A percentile compares a stretch with the other conserved stretches of the same genome.
These are phyloP conservation scores for Porcisia deanei DNA, from an alignment of 208 protist species.

Conservation along the genomic window DNA sequence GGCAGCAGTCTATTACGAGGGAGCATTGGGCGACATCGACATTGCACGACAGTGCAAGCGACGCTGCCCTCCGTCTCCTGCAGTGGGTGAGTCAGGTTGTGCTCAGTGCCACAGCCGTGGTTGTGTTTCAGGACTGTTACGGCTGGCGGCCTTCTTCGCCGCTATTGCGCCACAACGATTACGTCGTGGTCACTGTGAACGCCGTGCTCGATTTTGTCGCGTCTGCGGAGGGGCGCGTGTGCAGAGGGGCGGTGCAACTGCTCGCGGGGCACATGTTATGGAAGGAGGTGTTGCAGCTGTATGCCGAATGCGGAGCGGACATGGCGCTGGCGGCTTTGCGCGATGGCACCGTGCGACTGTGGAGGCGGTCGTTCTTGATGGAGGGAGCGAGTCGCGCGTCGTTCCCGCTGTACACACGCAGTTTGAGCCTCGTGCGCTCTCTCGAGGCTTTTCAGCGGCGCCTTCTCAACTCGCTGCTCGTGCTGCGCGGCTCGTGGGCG, in stretches of 20 bases:
- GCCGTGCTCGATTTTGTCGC: slow-evolving; percentile 42
- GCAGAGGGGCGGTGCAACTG: slow-evolving; percentile 15
- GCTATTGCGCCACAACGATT: slow-evolving; percentile 26
- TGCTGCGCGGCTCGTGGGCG: slow-evolving; percentile 11
- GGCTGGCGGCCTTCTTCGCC: slow-evolving; percentile 37
- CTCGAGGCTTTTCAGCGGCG: slow-evolving; percentile 61
- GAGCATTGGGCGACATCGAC: neutral
- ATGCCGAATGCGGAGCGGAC: slow-evolving; percentile 20
- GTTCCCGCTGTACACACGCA: slow-evolving; percentile 24
- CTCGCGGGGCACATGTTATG: slow-evolving; percentile 31
- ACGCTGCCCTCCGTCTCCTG: slow-evolving; percentile 9
- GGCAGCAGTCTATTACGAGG: slow-evolving; percentile 19
- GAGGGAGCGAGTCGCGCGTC: neutral
- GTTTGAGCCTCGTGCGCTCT: slow-evolving; percentile 49
- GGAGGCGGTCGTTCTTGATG: slow-evolving; percentile 51
- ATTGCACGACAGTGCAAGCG: neutral
- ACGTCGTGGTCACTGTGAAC: slow-evolving; percentile 40
- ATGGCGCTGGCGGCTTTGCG: slow-evolving; percentile 35
- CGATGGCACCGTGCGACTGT: slow-evolving; percentile 40
- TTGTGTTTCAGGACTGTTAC: slow-evolving; percentile 55
- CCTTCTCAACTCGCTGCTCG: slow-evolving; percentile 35
- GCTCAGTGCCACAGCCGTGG: slow-evolving; percentile 31
- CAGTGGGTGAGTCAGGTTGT: slow-evolving; percentile 10
- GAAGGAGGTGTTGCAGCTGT: slow-evolving; percentile 28
- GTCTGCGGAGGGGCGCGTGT: slow-evolving; percentile 17